phyloP scores from a whole-genome alignment of 768 basidiomycete genomes.

The Pleurotus pulmonarius region DNA sequence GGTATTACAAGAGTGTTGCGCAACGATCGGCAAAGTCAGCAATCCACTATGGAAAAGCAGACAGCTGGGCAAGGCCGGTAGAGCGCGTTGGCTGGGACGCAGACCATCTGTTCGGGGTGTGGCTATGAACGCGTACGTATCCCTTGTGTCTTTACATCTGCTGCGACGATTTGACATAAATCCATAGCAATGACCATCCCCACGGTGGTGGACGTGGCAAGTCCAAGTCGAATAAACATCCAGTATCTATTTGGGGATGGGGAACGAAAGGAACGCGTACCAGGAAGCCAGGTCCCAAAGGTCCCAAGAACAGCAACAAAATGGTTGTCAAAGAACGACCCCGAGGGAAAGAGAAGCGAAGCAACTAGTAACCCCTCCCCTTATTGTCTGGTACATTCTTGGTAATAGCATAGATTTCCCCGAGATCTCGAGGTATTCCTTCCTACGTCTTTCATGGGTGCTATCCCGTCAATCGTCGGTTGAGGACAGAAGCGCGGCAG shows the following conservation, averaged over 20 bases:
- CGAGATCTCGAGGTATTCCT: conserved; percentile 6
- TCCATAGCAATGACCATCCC: conserved; percentile 76
- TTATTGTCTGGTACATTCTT: neutral
- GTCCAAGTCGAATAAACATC: conserved; percentile 94
- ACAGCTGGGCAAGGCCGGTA: conserved; percentile 87
- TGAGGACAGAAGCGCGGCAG: no score
- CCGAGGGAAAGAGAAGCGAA: conserved; percentile 56
- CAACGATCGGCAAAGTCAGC: conserved; percentile 89
- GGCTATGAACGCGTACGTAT: conserved; percentile 89
- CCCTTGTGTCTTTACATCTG: no score
- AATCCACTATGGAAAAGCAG: conserved; percentile 87
- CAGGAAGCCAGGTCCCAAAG: conserved; percentile 87
- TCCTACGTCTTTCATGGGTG: conserved; percentile 25
- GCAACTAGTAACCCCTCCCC: conserved; percentile 27
- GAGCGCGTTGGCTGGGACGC: conserved; percentile 82
- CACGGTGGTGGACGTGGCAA: conserved; percentile 98
- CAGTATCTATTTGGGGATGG: conserved; percentile 91
- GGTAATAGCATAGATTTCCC: neutral
- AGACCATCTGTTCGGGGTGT: conserved; percentile 89
- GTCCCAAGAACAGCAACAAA: conserved; percentile 87
- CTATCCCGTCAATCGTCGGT: no score
- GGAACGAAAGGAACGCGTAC: conserved; percentile 90
- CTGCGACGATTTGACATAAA: neutral
- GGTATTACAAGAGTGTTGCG: conserved; percentile 75
- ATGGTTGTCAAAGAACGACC: conserved; percentile 86